Percentiles rank a stretch among this genome's conserved stretches.
Conservation (phyloP, 192 early-diverging fungal species). For the Coemansia sp. region DNA sequence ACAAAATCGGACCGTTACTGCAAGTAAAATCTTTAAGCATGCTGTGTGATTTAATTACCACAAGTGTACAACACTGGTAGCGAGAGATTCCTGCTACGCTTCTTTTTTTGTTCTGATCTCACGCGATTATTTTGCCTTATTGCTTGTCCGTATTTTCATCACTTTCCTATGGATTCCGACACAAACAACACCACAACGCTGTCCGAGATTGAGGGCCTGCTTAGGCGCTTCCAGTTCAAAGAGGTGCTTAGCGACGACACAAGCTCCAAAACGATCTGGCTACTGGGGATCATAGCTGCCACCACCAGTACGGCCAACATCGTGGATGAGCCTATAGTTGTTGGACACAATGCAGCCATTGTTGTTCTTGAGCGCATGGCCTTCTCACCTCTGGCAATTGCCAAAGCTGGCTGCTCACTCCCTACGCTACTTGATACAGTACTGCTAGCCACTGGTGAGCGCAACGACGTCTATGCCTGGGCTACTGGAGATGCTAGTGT, state of each 20-base stretch:
- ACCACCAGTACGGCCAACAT: not conserved
- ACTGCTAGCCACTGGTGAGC: slow-evolving; percentile 42
- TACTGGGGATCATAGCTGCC: not conserved
- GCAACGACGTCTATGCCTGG: slow-evolving; percentile 77
- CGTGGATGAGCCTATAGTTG: not conserved
- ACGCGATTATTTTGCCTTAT: not conserved
- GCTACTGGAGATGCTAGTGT: slow-evolving; percentile 48
- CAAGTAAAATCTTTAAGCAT: not conserved
- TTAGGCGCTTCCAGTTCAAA: not conserved
- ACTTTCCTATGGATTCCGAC: not conserved
- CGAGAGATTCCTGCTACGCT: not conserved
- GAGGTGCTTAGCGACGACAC: too few relatives aligned
- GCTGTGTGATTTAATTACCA: not conserved
- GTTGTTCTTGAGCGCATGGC: slow-evolving; percentile 45
- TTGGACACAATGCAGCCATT: slow-evolving; percentile 31
- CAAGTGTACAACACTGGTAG: not conserved
- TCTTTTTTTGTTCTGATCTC: not conserved
- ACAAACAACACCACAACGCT: not conserved
- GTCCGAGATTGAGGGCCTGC: slow-evolving; percentile 10
- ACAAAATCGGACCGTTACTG: slow-evolving; percentile 22
- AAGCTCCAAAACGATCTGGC: too few relatives aligned
- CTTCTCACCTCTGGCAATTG: slow-evolving; percentile 16
- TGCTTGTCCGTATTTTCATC: not conserved
- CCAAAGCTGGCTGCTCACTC: not conserved
- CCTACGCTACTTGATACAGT: slow-evolving; percentile 12